phyloP scores from a whole-genome alignment of 352 stramenopile genomes.

The Plasmopara halstedii region DNA sequence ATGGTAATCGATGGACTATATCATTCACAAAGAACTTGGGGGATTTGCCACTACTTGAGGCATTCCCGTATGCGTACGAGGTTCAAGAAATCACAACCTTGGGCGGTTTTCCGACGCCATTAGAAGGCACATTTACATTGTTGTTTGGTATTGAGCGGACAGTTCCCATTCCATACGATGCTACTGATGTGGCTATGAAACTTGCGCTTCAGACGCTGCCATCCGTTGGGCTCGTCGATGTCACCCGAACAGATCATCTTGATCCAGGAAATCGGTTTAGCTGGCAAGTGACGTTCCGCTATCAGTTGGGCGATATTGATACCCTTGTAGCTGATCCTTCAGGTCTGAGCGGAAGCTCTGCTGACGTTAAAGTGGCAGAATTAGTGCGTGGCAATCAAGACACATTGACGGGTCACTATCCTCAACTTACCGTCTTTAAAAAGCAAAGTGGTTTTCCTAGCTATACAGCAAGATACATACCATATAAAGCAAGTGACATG shows the following conservation, averaged over 20 bases:
- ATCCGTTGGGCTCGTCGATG: conserved; percentile 86
- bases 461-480: conserved; percentile 90
- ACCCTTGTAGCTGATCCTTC: conserved; percentile 41
- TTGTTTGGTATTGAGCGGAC: conserved; percentile 76
- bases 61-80: conserved; percentile 87
- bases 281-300: conserved; percentile 93
- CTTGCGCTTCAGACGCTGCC: conserved; percentile 82
- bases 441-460: conserved; percentile 88
- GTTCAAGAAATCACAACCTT: conserved; percentile 89
- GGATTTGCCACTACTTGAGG: conserved; percentile 88
- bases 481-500: conserved; percentile 37
- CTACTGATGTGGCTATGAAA: conserved; percentile 77
- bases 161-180: conserved; percentile 78
- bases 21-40: conserved; percentile 94
- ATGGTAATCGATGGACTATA: conserved; percentile 90
- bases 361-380: conserved; percentile 47
- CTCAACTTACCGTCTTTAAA: conserved; percentile 73
- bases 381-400: conserved; percentile 52
- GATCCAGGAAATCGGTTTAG: conserved; percentile 78
- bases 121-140: conserved; percentile 88
- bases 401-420: conserved; percentile 76
- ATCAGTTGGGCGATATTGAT: conserved; percentile 70
- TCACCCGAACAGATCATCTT: conserved; percentile 63
- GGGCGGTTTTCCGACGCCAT: conserved; percentile 89
- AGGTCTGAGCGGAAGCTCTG: conserved; percentile 51